These are phyloP conservation scores for Achaetomium macrosporum DNA, from an alignment of 2,329 filamentous ascomycete species.

Conservation along the genomic window DNA sequence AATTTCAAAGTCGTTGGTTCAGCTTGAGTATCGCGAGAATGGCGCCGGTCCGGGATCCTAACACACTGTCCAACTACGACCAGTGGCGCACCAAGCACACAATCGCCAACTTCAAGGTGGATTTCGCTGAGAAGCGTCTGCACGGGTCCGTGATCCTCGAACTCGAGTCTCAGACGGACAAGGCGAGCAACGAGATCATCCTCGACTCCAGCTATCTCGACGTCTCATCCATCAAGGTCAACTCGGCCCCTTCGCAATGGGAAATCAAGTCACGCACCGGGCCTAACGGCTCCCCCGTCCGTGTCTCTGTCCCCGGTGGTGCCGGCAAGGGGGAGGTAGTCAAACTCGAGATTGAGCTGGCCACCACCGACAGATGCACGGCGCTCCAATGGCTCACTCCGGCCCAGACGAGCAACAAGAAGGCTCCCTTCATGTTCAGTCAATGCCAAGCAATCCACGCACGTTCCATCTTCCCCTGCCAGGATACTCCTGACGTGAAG, in stretches of 20 bases:
- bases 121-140: slow-evolving; percentile 75
- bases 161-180: slow-evolving; percentile 70
- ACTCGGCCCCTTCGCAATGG: slow-evolving; percentile 62
- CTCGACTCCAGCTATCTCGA: slow-evolving; percentile 84
- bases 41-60: slow-evolving; percentile 63
- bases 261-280: slow-evolving; percentile 62
- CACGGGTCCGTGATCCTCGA: slow-evolving; percentile 70
- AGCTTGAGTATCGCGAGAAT: slow-evolving; percentile 20
- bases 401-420: slow-evolving; percentile 90
- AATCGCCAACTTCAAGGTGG: slow-evolving; percentile 70
- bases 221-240: slow-evolving; percentile 64
- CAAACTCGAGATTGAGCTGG: slow-evolving; percentile 58
- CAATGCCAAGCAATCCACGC: slow-evolving; percentile 97
- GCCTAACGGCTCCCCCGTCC: slow-evolving; percentile 69
- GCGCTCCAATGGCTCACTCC: slow-evolving; percentile 94
- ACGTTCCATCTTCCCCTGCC: slow-evolving; percentile 89
- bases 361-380: slow-evolving; percentile 83
- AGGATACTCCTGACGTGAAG: slow-evolving; percentile 96
- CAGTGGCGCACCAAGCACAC: slow-evolving; percentile 82
- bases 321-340: slow-evolving; percentile 48
- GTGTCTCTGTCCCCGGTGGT: slow-evolving; percentile 54
- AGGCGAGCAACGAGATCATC: slow-evolving; percentile 67
- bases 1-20: slow-evolving; percentile 21
- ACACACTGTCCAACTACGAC: slow-evolving; percentile 87
- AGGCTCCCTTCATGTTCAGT: slow-evolving; percentile 95